Conservation (phyloP, 192 early-diverging fungal genomes). For the Rhizophagus prolifer region DNA sequence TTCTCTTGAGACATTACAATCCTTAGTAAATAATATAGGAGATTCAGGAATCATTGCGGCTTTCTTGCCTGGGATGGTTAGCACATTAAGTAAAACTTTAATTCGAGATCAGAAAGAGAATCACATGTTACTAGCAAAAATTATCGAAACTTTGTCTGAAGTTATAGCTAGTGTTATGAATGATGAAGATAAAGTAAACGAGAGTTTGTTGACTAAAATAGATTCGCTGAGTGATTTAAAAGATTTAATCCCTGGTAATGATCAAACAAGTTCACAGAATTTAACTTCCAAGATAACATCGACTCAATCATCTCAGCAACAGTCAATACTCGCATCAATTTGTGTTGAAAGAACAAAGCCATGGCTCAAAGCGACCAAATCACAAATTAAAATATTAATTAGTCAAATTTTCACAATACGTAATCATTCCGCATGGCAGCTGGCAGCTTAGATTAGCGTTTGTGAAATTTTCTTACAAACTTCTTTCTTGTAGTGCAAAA, state of each 20-base stretch:
- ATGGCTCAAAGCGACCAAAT: conserved; percentile 35
- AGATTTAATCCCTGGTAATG: conserved; percentile 2
- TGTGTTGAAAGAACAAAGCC: conserved; percentile 22
- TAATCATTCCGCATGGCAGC: conserved; percentile 36
- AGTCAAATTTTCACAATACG: conserved; percentile 34
- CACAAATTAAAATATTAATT: conserved; percentile 31
- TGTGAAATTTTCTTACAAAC: conserved; percentile 35
- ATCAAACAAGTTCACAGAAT: neutral
- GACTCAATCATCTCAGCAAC: neutral
- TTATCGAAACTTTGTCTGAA: conserved; percentile 34
- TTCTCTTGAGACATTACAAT: conserved; percentile 36
- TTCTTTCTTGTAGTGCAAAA: conserved; percentile 36
- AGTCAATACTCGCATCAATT: neutral
- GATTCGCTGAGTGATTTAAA: conserved; percentile 20
- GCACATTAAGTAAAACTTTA: conserved; percentile 34
- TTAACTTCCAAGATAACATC: neutral
- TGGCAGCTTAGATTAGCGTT: conserved; percentile 37
- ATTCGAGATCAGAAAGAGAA: conserved; percentile 41
- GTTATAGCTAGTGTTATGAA: conserved; percentile 34
- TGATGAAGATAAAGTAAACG: conserved; percentile 34
- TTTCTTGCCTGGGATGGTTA: conserved; percentile 39
- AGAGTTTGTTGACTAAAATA: conserved; percentile 2
- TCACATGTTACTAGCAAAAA: conserved; percentile 34
- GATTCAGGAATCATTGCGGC: conserved; percentile 30
- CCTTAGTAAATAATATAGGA: conserved; percentile 33